These are phyloP conservation scores for Citrullus colocynthis DNA, from an alignment of 306 rosid species.

Conservation along the genomic window DNA sequence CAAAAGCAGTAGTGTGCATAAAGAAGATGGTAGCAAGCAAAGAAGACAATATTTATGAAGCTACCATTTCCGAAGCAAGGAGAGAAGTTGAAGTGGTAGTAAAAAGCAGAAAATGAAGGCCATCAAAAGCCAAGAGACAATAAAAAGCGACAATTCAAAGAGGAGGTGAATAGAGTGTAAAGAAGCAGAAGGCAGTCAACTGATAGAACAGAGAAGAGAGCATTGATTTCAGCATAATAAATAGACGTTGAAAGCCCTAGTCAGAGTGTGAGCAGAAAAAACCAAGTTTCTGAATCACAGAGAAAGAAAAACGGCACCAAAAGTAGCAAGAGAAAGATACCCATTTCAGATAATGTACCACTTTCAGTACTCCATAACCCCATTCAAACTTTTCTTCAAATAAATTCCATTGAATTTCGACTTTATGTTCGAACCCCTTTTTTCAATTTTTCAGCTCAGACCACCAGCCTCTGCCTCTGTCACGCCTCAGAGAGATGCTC, in stretches of 20 bases:
- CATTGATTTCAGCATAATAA: conserved; percentile 75
- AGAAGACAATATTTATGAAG: conserved; percentile 5
- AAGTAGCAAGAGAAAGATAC: conserved; percentile 69
- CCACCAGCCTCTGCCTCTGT: conserved; percentile 22
- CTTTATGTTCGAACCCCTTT: conserved; percentile 21
- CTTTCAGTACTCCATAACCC: conserved; percentile 46
- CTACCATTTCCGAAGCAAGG: conserved; percentile 7
- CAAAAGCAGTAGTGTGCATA: neutral
- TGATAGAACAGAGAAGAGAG: conserved; percentile 30
- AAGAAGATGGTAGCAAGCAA: neutral
- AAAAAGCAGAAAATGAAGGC: conserved; percentile 33
- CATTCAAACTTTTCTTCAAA: conserved; percentile 33
- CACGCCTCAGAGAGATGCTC: conserved; percentile 15
- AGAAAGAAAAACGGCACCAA: conserved; percentile 29
- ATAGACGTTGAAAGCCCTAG: conserved; percentile 77
- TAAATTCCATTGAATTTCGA: conserved; percentile 32
- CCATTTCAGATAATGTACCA: conserved; percentile 70
- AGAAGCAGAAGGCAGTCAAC: conserved; percentile 37
- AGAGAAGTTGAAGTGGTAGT: conserved; percentile 28
- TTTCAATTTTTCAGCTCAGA: conserved; percentile 11
- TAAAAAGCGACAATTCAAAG: conserved; percentile 42
- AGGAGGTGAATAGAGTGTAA: conserved; percentile 27
- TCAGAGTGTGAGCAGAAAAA: conserved; percentile 49
- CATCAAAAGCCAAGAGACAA: conserved; percentile 30
- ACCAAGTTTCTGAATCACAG: conserved; percentile 18